A percentile compares a stretch with the other conserved stretches of the same genome.
These are phyloP conservation scores for Mallotus nudiflorus DNA, from an alignment of 345 rosid genomes.

Conservation along the genomic window DNA sequence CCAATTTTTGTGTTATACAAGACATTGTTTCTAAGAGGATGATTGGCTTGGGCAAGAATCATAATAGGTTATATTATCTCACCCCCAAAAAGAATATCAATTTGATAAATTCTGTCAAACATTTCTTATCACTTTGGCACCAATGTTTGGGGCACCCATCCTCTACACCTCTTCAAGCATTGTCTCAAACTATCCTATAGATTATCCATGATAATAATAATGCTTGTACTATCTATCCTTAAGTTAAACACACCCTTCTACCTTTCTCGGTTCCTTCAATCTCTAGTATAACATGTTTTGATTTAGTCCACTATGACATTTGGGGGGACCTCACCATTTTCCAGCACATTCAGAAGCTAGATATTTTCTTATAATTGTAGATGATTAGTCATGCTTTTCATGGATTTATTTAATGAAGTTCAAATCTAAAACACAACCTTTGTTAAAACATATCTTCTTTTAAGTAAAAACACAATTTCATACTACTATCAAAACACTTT, in stretches of 20 bases:
- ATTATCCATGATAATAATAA: neutral
- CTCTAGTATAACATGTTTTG: neutral
- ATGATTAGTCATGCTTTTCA: neutral
- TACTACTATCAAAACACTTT: too few species aligned
- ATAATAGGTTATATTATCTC: too few species aligned
- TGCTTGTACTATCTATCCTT: conserved; percentile 7
- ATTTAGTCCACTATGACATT: conserved; percentile 18
- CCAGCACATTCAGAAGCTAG: neutral
- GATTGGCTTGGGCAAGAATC: conserved; percentile 19
- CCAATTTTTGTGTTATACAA: conserved; percentile 1
- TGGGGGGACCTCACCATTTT: neutral
- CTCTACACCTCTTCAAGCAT: neutral
- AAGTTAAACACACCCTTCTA: conserved; percentile 1
- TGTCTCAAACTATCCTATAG: neutral
- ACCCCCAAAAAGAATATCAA: neutral
- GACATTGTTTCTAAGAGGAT: neutral
- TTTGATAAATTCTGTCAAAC: neutral
- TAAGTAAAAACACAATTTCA: too few species aligned
- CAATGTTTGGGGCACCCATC: neutral
- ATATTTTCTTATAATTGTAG: neutral
- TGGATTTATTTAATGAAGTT: too few species aligned
- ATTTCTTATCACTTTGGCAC: conserved; percentile 1
- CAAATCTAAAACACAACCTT: too few species aligned
- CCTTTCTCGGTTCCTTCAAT: neutral
- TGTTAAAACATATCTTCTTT: too few species aligned